These are phyloP conservation scores for Fraxinus angustifolia DNA, from an alignment of 305 asterid genomes.

Conservation along the genomic window DNA sequence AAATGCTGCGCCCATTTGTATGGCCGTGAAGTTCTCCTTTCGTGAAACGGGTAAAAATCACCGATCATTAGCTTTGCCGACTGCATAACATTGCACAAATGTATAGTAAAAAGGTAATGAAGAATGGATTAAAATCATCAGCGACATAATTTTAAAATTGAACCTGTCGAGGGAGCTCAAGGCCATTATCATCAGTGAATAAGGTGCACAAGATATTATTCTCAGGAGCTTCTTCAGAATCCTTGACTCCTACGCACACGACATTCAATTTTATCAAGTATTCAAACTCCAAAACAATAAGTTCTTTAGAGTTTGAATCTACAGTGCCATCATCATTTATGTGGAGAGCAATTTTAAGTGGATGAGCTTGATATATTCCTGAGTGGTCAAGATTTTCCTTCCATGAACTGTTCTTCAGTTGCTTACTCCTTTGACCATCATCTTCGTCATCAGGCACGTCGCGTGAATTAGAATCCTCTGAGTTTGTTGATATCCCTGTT, in stretches of 20 bases:
- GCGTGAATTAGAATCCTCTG: conserved; percentile 66
- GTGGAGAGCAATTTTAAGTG: conserved; percentile 76
- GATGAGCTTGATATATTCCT: conserved; percentile 82
- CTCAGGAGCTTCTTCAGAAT: conserved; percentile 55
- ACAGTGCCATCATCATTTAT: conserved; percentile 60
- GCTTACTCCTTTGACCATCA: conserved; percentile 87
- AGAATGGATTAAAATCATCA: conserved; percentile 20
- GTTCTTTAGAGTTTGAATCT: conserved; percentile 46
- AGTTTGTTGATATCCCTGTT: conserved; percentile 48
- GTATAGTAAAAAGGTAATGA: conserved; percentile 18
- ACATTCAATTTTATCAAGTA: conserved; percentile 66
- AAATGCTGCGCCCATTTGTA: conserved; percentile 98
- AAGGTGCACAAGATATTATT: conserved; percentile 72
- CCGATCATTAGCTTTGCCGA: conserved; percentile 73
- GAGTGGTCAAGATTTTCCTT: conserved; percentile 79
- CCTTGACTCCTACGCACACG: conserved; percentile 83
- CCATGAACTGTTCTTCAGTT: conserved; percentile 75
- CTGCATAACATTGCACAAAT: conserved; percentile 44
- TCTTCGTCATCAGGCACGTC: conserved; percentile 79
- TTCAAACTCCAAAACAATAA: conserved; percentile 73
- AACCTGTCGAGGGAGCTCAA: conserved; percentile 97
- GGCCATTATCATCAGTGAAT: conserved; percentile 93
- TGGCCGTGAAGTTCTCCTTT: conserved; percentile 70
- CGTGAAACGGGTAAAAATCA: conserved; percentile 59
- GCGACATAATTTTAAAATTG: conserved; percentile 19